Evolutionary conservation across 169 alveolate species (phyloP).

Genomic region (Cryptosporidium andersoni): DNA sequence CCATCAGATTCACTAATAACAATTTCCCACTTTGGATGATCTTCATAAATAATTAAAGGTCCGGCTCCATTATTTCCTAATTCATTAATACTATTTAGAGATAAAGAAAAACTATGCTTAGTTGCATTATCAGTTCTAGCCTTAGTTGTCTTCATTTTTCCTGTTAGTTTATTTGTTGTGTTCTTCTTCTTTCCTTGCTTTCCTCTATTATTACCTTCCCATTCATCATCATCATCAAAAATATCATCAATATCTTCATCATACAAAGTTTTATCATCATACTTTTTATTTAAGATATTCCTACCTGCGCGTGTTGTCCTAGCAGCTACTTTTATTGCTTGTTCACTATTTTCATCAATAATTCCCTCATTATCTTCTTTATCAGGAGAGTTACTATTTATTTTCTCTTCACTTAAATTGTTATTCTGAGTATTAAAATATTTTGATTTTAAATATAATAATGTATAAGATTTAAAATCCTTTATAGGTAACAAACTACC

Average conservation of each 20-base stretch:
- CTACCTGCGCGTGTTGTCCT: background rate
- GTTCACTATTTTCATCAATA: background rate
- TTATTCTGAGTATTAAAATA: background rate
- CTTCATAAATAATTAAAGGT: constrained; percentile 75
- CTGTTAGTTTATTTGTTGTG: constrained; percentile 4
- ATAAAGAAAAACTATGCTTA: constrained; percentile 1
- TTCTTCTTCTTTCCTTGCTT: constrained; percentile 10
- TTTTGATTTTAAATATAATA: constrained; percentile 84
- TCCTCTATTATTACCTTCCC: constrained; percentile 28
- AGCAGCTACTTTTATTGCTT: background rate
- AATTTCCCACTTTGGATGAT: constrained; percentile 86
- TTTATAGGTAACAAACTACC: constrained; percentile 89
- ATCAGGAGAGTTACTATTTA: background rate
- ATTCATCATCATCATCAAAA: constrained; percentile 48
- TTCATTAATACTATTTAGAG: constrained; percentile 9
- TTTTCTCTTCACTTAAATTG: background rate
- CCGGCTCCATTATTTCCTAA: constrained; percentile 72
- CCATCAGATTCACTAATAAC: constrained; percentile 87
- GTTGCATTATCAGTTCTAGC: background rate
- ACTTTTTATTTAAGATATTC: background rate
- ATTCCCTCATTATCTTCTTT: constrained; percentile 8
- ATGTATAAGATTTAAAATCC: constrained; percentile 92
- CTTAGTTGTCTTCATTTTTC: background rate
- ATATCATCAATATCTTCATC: constrained; percentile 18
- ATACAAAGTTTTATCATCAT: background rate